Conservation (phyloP, 139 green algal genomes). For the Mesotaenium endlicherianum region DNA sequence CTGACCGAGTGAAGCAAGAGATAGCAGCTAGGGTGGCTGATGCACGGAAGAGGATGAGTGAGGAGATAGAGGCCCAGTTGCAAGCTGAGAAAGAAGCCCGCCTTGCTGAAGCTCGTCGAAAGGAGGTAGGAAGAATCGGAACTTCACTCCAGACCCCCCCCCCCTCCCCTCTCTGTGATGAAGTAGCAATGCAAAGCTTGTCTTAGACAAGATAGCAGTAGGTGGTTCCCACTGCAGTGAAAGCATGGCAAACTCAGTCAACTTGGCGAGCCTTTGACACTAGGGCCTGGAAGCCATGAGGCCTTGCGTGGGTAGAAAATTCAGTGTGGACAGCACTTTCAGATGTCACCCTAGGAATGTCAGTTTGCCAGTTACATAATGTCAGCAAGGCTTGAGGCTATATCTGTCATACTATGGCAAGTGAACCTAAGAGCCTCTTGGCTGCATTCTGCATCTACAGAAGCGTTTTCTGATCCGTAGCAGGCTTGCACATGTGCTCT, state of each 20-base stretch:
- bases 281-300: not conserved
- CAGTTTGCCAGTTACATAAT: not conserved
- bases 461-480: no score
- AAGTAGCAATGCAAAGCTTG: conserved; percentile 16
- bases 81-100: conserved; percentile 25
- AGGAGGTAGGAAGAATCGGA: conserved; percentile 26
- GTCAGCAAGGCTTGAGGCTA: no score
- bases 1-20: conserved; percentile 9
- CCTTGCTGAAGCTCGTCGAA: conserved; percentile 4
- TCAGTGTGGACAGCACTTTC: not conserved
- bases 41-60: conserved; percentile 1
- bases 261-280: not conserved
- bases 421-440: no score
- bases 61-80: conserved; percentile 33
- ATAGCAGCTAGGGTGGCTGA: conserved; percentile 1
- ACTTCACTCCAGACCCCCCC: not conserved
- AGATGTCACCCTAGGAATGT: not conserved
- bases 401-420: no score
- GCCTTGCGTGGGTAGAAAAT: not conserved
- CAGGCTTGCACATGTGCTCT: no score
- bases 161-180: not conserved
- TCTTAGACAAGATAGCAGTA: conserved; percentile 5
- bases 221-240: not conserved
- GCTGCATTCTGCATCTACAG: no score
- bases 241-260: not conserved